Percentiles rank a stretch among this genome's conserved stretches.
Conservation (phyloP, 192 early-diverging fungal genomes). For the Podila clonocystis region DNA sequence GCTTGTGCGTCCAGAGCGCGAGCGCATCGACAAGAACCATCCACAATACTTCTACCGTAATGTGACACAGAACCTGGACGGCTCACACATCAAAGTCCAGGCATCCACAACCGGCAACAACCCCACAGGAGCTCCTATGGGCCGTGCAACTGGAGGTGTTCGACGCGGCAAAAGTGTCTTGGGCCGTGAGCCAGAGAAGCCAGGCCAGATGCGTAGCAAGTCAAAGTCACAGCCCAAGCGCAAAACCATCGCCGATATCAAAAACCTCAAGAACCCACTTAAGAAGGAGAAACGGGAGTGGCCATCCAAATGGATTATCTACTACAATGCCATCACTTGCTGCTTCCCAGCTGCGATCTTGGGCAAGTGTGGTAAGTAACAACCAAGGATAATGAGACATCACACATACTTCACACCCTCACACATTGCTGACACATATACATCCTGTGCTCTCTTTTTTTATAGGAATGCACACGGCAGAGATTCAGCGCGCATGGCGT, state of each 20-base stretch:
- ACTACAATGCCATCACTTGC: constrained; percentile 57
- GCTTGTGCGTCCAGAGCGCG: constrained; percentile 74
- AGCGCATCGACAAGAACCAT: constrained; percentile 60
- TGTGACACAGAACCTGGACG: constrained; percentile 49
- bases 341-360: constrained; percentile 50
- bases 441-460: background rate
- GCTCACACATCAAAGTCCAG: constrained; percentile 37
- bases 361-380: constrained; percentile 45
- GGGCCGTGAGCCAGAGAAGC: constrained; percentile 50
- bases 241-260: constrained; percentile 49
- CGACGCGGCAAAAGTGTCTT: constrained; percentile 41
- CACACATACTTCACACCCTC: background rate
- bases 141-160: constrained; percentile 21
- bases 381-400: background rate
- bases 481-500: constrained; percentile 85
- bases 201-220: constrained; percentile 43
- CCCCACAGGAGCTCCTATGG: constrained; percentile 14
- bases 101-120: constrained; percentile 45
- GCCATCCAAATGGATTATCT: constrained; percentile 56
- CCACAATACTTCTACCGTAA: constrained; percentile 61
- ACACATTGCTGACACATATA: background rate
- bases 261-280: constrained; percentile 55
- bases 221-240: constrained; percentile 36
- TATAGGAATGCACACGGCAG: constrained; percentile 65
- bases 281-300: constrained; percentile 47